A percentile compares a stretch with the other conserved stretches of the same genome.
Evolutionary conservation across 768 basidiomycete genomes (phyloP).

Genomic region (Rhizopogon salebrosus): DNA sequence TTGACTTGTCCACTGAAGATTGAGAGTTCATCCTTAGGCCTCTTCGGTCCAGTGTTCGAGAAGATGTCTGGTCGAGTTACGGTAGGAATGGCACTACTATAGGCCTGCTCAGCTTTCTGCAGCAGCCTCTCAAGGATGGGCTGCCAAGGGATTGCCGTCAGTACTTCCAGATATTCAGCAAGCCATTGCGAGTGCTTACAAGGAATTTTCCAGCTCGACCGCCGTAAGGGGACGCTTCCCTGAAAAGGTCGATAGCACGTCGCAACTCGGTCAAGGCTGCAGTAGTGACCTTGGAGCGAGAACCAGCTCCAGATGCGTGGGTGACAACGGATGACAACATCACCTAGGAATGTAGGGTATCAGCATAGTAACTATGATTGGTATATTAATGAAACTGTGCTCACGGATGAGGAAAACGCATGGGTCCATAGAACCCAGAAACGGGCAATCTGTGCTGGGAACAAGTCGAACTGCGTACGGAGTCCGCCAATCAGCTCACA

Average conservation of each 20-base stretch:
- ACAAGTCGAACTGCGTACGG: conserved; percentile 42
- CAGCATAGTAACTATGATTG: neutral
- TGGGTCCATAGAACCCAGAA: conserved; percentile 76
- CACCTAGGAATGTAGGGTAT: conserved; percentile 37
- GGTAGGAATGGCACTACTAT: conserved; percentile 41
- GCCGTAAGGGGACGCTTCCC: conserved; percentile 53
- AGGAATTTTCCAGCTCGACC: conserved; percentile 69
- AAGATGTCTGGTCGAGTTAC: conserved; percentile 52
- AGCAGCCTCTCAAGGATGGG: conserved; percentile 61
- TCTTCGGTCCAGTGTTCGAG: conserved; percentile 37
- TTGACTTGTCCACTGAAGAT: conserved; percentile 77
- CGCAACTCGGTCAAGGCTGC: conserved; percentile 64
- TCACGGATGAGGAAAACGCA: conserved; percentile 59
- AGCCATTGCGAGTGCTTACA: conserved; percentile 25
- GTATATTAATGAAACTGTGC: conserved; percentile 14
- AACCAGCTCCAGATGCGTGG: conserved; percentile 41
- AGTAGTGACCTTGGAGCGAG: conserved; percentile 59
- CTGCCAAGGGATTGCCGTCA: conserved; percentile 26
- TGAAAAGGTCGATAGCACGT: conserved; percentile 59
- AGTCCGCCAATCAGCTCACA: conserved; percentile 51
- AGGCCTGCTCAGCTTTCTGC: conserved; percentile 53
- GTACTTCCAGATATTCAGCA: neutral
- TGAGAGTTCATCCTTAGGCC: conserved; percentile 61
- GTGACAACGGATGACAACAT: conserved; percentile 78
- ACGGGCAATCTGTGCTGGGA: conserved; percentile 54